Percentiles rank a stretch among this genome's conserved stretches.
Evolutionary conservation across 352 stramenopile genomes (phyloP).

Genomic region (Pseudoperonospora humuli): DNA sequence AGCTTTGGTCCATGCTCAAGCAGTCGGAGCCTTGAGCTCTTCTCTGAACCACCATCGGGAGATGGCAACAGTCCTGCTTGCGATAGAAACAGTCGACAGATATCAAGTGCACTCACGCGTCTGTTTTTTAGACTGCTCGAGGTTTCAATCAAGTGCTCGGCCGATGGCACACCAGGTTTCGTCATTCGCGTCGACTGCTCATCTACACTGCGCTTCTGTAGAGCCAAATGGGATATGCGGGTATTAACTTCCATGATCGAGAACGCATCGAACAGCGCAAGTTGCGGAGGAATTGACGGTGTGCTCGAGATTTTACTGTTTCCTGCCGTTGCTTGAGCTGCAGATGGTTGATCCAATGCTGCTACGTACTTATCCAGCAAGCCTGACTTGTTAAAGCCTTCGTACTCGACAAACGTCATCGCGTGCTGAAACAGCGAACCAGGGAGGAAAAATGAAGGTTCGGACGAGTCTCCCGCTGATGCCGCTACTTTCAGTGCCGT

Average conservation of each 20-base stretch:
- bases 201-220: constrained; percentile 39
- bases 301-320: constrained; percentile 23
- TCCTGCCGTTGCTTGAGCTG: constrained; percentile 13
- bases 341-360: constrained; percentile 42
- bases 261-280: constrained; percentile 77
- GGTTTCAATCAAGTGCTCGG: constrained; percentile 28
- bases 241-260: constrained; percentile 85
- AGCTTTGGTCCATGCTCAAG: constrained; percentile 70
- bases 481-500: constrained; percentile 19
- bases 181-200: constrained; percentile 30
- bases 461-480: constrained; percentile 4
- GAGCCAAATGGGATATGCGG: constrained; percentile 52
- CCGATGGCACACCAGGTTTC: constrained; percentile 27
- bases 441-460: constrained; percentile 21
- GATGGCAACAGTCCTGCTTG: constrained; percentile 61
- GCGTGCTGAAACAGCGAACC: constrained; percentile 66
- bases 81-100: constrained; percentile 76
- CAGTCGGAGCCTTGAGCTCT: constrained; percentile 52
- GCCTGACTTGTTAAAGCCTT: constrained; percentile 61
- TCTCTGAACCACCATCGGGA: constrained; percentile 47
- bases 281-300: constrained; percentile 52
- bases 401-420: constrained; percentile 56
- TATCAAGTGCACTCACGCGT: constrained; percentile 60
- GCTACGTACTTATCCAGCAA: constrained; percentile 76
- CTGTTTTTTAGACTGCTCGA: constrained; percentile 27